Conservation (phyloP, 495 filamentous ascomycete species). For the Cudoniella acicularis region DNA sequence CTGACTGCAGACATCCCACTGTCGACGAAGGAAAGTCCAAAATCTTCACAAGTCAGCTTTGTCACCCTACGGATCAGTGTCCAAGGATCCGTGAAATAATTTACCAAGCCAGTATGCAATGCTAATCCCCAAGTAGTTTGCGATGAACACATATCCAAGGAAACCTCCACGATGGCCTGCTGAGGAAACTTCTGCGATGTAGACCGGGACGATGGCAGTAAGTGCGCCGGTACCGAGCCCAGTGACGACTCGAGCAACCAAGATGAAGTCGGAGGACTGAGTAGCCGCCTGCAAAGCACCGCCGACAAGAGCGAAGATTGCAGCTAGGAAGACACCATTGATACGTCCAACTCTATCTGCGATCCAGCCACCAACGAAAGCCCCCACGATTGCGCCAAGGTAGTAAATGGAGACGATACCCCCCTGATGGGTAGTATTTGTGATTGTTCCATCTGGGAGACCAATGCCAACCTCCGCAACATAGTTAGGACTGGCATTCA, state of each 20-base stretch:
- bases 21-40: slow-evolving; percentile 50
- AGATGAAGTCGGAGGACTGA: slow-evolving; percentile 49
- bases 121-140: slow-evolving; percentile 55
- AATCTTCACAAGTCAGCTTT: too few relatives aligned
- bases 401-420: slow-evolving; percentile 66
- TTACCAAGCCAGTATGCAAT: slow-evolving; percentile 61
- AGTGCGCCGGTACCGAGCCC: slow-evolving; percentile 51
- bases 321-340: slow-evolving; percentile 49
- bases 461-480: slow-evolving; percentile 65
- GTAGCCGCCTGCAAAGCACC: slow-evolving; percentile 49
- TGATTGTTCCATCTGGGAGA: slow-evolving; percentile 42
- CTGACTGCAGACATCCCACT: slow-evolving; percentile 37
- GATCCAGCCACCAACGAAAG: slow-evolving; percentile 55
- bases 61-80: too few relatives aligned
- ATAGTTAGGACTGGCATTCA: slow-evolving; percentile 64
- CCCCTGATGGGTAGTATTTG: not conserved
- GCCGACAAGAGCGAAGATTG: slow-evolving; percentile 50
- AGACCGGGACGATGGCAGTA: slow-evolving; percentile 33
- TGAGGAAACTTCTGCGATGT: slow-evolving; percentile 43
- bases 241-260: slow-evolving; percentile 51
- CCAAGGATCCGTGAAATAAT: too few relatives aligned
- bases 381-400: slow-evolving; percentile 61
- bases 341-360: slow-evolving; percentile 55
- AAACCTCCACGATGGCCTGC: slow-evolving; percentile 44
- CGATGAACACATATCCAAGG: slow-evolving; percentile 51